A percentile compares a stretch with the other conserved stretches of the same genome.
These are phyloP conservation scores for Arabis hirsuta DNA, from an alignment of 345 rosid species.

Conservation along the genomic window DNA sequence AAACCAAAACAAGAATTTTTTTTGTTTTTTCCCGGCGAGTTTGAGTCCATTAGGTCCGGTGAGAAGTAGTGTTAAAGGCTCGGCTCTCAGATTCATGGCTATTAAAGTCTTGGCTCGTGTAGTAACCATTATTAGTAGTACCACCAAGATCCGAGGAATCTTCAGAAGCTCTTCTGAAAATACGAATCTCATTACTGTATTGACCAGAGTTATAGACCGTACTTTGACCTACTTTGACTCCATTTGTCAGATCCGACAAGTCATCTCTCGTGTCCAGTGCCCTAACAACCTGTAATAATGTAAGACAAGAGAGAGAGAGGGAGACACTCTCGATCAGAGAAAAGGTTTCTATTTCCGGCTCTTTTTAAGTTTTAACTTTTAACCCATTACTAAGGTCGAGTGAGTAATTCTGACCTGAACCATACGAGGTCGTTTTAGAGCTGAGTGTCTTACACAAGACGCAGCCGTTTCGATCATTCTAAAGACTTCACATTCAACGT, in stretches of 20 bases:
- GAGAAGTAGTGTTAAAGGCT: slow-evolving; percentile 33
- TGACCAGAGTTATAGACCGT: slow-evolving; percentile 76
- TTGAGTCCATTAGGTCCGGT: slow-evolving; percentile 8
- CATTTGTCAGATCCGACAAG: slow-evolving; percentile 79
- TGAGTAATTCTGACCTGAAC: slow-evolving; percentile 52
- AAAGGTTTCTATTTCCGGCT: slow-evolving; percentile 1
- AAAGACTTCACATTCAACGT: slow-evolving; percentile 57
- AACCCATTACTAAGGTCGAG: not conserved
- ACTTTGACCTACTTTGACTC: slow-evolving; percentile 87
- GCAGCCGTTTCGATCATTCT: slow-evolving; percentile 80
- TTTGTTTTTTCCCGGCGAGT: not conserved
- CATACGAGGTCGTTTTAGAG: slow-evolving; percentile 75
- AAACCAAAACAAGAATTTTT: not conserved
- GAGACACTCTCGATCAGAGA: not conserved
- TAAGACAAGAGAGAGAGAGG: not conserved
- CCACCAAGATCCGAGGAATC: slow-evolving; percentile 38
- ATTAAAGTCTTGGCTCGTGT: slow-evolving; percentile 37
- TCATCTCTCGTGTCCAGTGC: slow-evolving; percentile 72
- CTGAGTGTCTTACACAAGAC: slow-evolving; percentile 74
- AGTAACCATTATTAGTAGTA: slow-evolving; percentile 20
- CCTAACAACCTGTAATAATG: slow-evolving; percentile 65
- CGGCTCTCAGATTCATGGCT: slow-evolving; percentile 42
- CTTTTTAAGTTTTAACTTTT: too few species aligned
- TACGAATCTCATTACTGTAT: slow-evolving; percentile 73
- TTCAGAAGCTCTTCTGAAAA: slow-evolving; percentile 58